Conservation (phyloP, 345 rosid species). For the Hirschfeldia incana region DNA sequence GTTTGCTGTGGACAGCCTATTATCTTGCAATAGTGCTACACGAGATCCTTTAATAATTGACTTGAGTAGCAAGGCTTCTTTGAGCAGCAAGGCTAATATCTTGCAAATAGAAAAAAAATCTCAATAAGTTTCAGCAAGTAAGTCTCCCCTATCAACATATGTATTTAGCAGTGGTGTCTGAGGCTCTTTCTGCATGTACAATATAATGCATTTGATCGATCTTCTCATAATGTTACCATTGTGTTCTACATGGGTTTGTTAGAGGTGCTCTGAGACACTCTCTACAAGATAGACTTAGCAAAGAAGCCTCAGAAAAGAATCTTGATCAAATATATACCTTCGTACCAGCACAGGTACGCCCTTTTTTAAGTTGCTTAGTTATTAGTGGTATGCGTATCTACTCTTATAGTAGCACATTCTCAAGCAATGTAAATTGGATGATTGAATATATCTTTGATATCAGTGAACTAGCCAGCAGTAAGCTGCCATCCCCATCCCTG, state of each 20-base stretch:
- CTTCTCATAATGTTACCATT: constrained; percentile 30
- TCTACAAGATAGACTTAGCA: not conserved
- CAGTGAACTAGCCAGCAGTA: constrained; percentile 12
- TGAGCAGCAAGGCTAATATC: not conserved
- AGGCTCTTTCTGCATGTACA: constrained; percentile 12
- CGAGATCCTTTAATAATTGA: not conserved
- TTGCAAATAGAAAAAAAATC: not conserved
- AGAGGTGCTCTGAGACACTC: not conserved
- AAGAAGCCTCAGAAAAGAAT: not conserved
- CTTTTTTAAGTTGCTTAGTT: not conserved
- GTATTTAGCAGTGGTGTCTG: not conserved
- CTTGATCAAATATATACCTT: not conserved
- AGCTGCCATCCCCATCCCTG: not conserved
- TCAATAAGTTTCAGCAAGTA: not conserved
- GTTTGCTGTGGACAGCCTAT: constrained; percentile 9
- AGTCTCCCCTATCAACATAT: constrained; percentile 1
- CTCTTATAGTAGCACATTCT: constrained; percentile 13
- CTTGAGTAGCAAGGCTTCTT: not conserved
- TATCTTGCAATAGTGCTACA: not conserved
- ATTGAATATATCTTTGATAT: constrained; percentile 1
- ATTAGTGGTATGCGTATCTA: constrained; percentile 2
- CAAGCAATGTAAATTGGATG: not conserved
- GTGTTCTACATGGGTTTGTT: constrained; percentile 11
- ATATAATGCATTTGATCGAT: not conserved
- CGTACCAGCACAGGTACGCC: not conserved